Conservation (phyloP, 208 protist genomes). For the Perkinsela sp. region DNA sequence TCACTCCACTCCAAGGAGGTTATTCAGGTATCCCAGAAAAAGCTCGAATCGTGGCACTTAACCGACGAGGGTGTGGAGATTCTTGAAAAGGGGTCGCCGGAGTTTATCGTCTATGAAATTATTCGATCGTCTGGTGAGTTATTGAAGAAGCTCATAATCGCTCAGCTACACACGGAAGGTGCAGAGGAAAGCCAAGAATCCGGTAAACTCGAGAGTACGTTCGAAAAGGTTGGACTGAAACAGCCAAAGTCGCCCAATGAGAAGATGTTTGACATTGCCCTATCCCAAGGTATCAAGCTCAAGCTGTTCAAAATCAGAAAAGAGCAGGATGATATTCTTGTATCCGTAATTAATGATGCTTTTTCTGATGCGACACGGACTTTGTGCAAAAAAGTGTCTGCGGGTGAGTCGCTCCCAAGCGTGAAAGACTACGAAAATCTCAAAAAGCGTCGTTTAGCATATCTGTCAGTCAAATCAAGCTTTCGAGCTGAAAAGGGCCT, state of each 20-base stretch:
- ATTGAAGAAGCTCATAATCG: slow-evolving; percentile 1
- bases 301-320: slow-evolving; percentile 66
- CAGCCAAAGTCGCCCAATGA: slow-evolving; percentile 18
- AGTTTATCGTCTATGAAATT: slow-evolving; percentile 34
- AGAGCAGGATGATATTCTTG: slow-evolving; percentile 14
- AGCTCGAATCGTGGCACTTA: slow-evolving; percentile 23
- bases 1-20: slow-evolving; percentile 47
- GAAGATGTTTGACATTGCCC: slow-evolving; percentile 27
- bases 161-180: background rate
- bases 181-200: background rate
- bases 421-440: slow-evolving; percentile 32
- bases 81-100: slow-evolving; percentile 46
- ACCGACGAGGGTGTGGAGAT: slow-evolving; percentile 41
- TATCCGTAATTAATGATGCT: slow-evolving; percentile 10
- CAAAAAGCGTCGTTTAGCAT: slow-evolving; percentile 69
- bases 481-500: slow-evolving; percentile 46
- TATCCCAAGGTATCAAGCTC: slow-evolving; percentile 68
- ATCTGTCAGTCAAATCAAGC: slow-evolving; percentile 28
- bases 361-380: slow-evolving; percentile 14
- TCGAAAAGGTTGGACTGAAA: slow-evolving; percentile 9
- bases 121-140: slow-evolving; percentile 5
- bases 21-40: slow-evolving; percentile 19
- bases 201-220: slow-evolving; percentile 4
- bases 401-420: slow-evolving; percentile 11
- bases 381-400: slow-evolving; percentile 8